These are phyloP conservation scores for Colletotrichum sojae DNA, from an alignment of 2,329 filamentous ascomycete genomes.

Conservation along the genomic window DNA sequence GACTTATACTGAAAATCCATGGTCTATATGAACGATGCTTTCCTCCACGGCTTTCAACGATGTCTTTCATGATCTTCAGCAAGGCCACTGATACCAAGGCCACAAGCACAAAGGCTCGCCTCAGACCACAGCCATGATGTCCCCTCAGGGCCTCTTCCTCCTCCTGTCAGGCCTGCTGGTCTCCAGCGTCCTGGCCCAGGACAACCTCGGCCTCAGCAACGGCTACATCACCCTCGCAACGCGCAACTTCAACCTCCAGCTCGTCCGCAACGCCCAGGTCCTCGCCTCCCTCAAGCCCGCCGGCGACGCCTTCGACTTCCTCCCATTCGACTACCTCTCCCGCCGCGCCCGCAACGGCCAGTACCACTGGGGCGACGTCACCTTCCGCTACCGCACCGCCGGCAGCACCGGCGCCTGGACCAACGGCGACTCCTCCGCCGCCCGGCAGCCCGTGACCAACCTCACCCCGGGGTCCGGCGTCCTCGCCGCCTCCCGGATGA, in stretches of 20 bases:
- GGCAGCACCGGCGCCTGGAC: slow-evolving; percentile 57
- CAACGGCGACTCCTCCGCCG: slow-evolving; percentile 60
- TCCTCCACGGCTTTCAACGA: not conserved
- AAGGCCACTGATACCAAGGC: not conserved
- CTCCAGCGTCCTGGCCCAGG: slow-evolving; percentile 38
- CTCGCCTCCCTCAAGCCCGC: slow-evolving; percentile 62
- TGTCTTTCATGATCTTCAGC: not conserved
- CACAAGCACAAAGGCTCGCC: not conserved
- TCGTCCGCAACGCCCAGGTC: slow-evolving; percentile 62
- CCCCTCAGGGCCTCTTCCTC: not conserved
- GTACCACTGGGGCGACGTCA: slow-evolving; percentile 73
- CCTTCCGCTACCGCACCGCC: slow-evolving; percentile 65
- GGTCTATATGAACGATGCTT: not conserved
- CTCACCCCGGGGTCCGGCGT: slow-evolving; percentile 44
- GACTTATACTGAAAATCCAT: no score
- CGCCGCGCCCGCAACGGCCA: slow-evolving; percentile 64
- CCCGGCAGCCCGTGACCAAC: slow-evolving; percentile 54
- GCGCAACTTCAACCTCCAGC: slow-evolving; percentile 57
- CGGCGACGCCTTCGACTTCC: slow-evolving; percentile 64
- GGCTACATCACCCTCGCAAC: slow-evolving; percentile 58
- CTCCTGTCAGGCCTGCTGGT: slow-evolving; percentile 8
- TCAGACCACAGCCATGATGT: slow-evolving; percentile 2
- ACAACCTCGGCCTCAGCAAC: slow-evolving; percentile 55
- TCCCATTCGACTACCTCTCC: slow-evolving; percentile 65
- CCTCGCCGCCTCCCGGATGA: slow-evolving; percentile 57